Conservation (phyloP, 2,329 filamentous ascomycete genomes). For the Aspergillus pseudotamarii region DNA sequence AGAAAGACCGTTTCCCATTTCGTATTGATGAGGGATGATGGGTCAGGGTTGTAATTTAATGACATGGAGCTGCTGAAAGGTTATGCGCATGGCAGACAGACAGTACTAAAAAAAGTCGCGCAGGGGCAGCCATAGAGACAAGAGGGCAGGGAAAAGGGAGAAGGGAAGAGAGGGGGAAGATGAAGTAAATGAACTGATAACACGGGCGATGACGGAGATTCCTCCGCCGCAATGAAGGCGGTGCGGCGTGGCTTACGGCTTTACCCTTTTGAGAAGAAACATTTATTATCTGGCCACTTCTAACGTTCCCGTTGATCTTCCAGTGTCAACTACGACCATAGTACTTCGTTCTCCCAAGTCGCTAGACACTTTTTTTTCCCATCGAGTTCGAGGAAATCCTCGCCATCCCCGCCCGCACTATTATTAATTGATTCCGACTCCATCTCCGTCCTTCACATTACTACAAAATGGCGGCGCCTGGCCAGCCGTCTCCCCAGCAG, state of each 20-base stretch:
- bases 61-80: slow-evolving; percentile 39
- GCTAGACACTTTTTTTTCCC: background rate
- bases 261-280: slow-evolving; percentile 7
- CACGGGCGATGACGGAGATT: background rate
- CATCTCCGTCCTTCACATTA: slow-evolving; percentile 10
- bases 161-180: background rate
- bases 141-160: background rate
- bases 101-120: background rate
- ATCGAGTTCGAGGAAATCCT: slow-evolving; percentile 8
- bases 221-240: slow-evolving; percentile 15
- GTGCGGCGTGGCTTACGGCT: slow-evolving; percentile 7
- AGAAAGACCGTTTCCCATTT: slow-evolving; percentile 45
- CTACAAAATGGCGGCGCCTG: slow-evolving; percentile 40
- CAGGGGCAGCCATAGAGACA: background rate
- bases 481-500: slow-evolving; percentile 75
- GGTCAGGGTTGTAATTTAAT: slow-evolving; percentile 44
- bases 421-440: background rate
- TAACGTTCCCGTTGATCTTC: slow-evolving; percentile 3
- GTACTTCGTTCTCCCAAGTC: background rate
- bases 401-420: background rate
- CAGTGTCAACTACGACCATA: background rate
- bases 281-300: slow-evolving; percentile 24
- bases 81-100: slow-evolving; percentile 13
- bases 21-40: slow-evolving; percentile 35
- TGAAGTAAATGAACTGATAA: background rate